Base-by-base conservation (phyloP, 805 yeast species). In the Cyberlindnera amylophila region DNA sequence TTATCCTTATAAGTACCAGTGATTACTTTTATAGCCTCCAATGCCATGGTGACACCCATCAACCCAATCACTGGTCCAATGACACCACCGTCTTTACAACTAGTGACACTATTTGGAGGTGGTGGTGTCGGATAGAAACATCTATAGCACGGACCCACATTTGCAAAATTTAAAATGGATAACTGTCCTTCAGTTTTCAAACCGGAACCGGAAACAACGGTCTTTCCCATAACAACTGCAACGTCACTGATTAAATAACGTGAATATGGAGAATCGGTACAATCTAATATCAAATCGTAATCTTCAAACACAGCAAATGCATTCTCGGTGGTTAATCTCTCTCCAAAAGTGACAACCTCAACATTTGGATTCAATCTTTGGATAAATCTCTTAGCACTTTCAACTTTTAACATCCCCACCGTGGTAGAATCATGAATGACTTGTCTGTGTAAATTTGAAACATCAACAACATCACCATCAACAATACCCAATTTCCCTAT, bases 41-140 rank as follows among this genome's bases (percentile, higher is more conserved):
- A 64, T 0, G 96, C 95, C 85, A 93, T 91, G 71, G 86, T 72
- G 0, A 80, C 70, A 9, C 99, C 99, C 58, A 91, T 78, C 1
- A 88, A 54, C 0, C 99, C 99, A 42, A 93, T 95, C n/a, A 90
- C 93, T 0, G 98, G 96, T 0, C 99, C 99, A 19, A 93, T 62
- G 0, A 91, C 95, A 5, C 97, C 97, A 3, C 96, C 95, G 62
- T 89, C 98, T 12, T 86, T 77, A 55, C 99, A 93, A 0, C 95
- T 75, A 0, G 88, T 76, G 1, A 90, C 88, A 2, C 85, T 71
- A 45, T 78, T 81, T 1, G 96, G 86, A 1, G 90, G 79, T 0
- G 99, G 97, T 0, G 98, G 96, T 7, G 67, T 67, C 0, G 99
- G 98, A 53, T 86, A 87, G 63, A 90, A 80, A 59, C 99, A 93